A percentile compares a stretch with the other conserved stretches of the same genome.
phyloP scores from a whole-genome alignment of 1,139 yeast species.

The Torulaspora pretoriensis region DNA sequence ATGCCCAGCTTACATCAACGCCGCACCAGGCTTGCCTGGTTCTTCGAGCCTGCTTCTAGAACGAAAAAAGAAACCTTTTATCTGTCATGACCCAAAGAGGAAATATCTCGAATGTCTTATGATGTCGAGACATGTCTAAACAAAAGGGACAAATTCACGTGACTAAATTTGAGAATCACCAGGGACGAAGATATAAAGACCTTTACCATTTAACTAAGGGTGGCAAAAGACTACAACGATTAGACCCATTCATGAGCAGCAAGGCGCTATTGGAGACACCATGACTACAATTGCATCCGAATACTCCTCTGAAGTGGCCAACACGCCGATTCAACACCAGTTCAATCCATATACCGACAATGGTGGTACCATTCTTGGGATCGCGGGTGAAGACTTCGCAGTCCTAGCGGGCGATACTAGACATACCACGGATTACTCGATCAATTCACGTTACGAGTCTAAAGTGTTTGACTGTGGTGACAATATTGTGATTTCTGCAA shows the following conservation, averaged over 20 bases:
- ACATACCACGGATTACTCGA: slow-evolving; percentile 89
- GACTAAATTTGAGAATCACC: not conserved
- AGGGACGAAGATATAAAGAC: not conserved
- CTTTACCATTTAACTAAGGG: slow-evolving; percentile 3
- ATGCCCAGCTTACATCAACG: too few relatives aligned
- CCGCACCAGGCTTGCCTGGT: not conserved
- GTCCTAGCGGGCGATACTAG: slow-evolving; percentile 97
- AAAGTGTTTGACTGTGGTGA: slow-evolving; percentile 90
- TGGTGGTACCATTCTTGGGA: slow-evolving; percentile 96
- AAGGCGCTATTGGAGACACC: not conserved
- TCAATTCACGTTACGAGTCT: slow-evolving; percentile 89
- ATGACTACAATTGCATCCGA: slow-evolving; percentile 55
- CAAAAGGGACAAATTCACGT: not conserved
- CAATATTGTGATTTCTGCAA: slow-evolving; percentile 80
- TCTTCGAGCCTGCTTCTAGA: not conserved
- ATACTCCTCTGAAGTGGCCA: slow-evolving; percentile 49
- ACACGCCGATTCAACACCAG: slow-evolving; percentile 80
- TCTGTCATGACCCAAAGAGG: not conserved
- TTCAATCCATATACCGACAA: slow-evolving; percentile 95
- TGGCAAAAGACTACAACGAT: slow-evolving; percentile 7
- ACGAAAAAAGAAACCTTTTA: not conserved
- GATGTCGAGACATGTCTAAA: not conserved
- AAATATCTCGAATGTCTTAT: not conserved
- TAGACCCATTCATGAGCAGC: not conserved
- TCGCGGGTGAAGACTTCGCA: slow-evolving; percentile 96